Evolutionary conservation across 345 rosid species (phyloP), one percentile per base, ranked within the genome.

Genomic region (Leavenworthia alabamica): DNA sequence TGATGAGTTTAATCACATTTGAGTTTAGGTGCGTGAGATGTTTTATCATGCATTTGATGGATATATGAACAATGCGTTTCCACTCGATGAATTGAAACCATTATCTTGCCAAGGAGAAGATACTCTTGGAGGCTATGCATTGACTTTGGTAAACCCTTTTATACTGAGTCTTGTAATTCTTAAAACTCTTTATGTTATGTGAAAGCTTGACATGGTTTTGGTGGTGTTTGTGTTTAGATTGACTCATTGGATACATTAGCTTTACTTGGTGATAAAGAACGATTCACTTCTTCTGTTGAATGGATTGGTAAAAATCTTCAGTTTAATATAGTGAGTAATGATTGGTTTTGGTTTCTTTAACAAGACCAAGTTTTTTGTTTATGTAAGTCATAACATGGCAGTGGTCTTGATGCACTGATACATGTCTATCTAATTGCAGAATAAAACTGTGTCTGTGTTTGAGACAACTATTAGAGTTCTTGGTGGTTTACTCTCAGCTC

Each of bases 401-500:
- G 31, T 37, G 7, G 23, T 23, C 2, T 13, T 51, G 48, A 44
- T 68, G 35, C 17, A 33, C 8, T 43, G 42, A 55, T 56, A 47
- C 59, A 14, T 48, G 17, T 24, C n/a, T 26, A 17, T 43, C 10
- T 10, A 17, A 7, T 19, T 85, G 80, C 87, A 87, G 99, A 93
- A 93, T 65, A 93, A 93, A 74, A 93, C 99, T 32, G 99, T 89
- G 8, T 93, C 99, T 11, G 72, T 93, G 56, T 93, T 93, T 60
- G 97, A 93, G 82, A 93, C 97, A 52, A 64, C 83, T 42, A 93
- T 93, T 61, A 78, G 99, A 56, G 86, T 93, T 67, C 86, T 93
- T 60, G 99, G 99, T 56, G 99, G 99, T 63, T 77, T 93, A 73
- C 84, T 93, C n/a, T 93, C 99, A 24, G 99, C 99, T 57, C 99